phyloP scores from a whole-genome alignment of 768 basidiomycete species.

The Daedalea quercina region DNA sequence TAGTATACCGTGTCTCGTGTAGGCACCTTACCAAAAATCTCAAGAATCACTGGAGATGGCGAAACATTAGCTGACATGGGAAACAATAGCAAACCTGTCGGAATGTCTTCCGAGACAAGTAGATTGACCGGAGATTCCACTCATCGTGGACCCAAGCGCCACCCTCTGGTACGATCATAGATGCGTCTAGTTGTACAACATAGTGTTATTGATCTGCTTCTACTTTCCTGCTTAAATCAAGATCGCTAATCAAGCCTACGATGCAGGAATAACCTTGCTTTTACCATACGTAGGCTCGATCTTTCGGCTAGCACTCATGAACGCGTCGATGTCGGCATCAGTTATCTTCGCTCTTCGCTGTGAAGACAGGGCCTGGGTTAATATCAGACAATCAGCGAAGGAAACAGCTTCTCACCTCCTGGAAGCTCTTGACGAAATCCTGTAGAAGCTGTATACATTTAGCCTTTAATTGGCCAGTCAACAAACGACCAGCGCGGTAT shows the following conservation, averaged over 20 bases:
- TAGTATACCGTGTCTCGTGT: no score
- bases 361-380: background rate
- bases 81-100: no score
- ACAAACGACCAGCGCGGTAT: conserved; percentile 79
- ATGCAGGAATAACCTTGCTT: background rate
- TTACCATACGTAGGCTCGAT: conserved; percentile 57
- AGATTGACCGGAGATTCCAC: no score
- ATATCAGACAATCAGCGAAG: background rate
- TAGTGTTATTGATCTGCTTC: background rate
- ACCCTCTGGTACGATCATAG: no score
- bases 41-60: conserved; percentile 44
- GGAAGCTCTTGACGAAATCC: conserved; percentile 79
- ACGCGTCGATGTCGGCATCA: conserved; percentile 63
- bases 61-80: conserved; percentile 35
- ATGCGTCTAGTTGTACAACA: background rate
- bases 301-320: conserved; percentile 77
- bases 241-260: no score
- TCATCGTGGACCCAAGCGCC: no score
- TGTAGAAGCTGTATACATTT: conserved; percentile 81
- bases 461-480: conserved; percentile 90
- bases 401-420: conserved; percentile 45
- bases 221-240: background rate
- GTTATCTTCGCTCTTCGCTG: conserved; percentile 79
- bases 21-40: conserved; percentile 45
- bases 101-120: no score